Base-by-base conservation (phyloP, 306 rosid species). In the Quercus parvula region DNA sequence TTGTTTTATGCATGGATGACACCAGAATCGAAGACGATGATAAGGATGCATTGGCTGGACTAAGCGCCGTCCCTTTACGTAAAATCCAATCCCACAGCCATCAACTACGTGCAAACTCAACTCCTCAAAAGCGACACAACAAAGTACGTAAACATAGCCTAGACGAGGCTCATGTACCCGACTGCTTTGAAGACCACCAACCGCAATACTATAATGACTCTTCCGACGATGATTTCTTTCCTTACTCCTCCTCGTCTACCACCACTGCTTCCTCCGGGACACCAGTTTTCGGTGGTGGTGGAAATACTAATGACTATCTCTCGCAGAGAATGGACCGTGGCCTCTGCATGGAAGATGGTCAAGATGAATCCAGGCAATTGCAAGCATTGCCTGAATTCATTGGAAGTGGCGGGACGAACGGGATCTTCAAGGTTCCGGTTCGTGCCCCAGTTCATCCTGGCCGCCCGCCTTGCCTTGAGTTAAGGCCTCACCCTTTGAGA, bases 31-130 rank as follows among this genome's bases (percentile, higher is more conserved):
- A 89, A 19, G 99, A 96, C 9, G 98, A 90, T 17, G 97, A 88
- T 1, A 86, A 70, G 78, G 94, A 92, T 10, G 89, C 89, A 18
- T 71, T 88, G 79, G 88, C 92, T 1, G 89, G 91, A 20, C 22
- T 92, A 58, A 82, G 77, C 77, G 12, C 85, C 17, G 87, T 81
- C 24, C 97, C 94, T 25, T 88, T 86, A 38, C 91, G 94, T 52
- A 95, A 93, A 77, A 81, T 90, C n/a, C 98, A 92, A 12, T 95
- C 98, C 1, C 90, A 91, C 75, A 92, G 97, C 89, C 99, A 95
- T 17, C 99, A 92, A 57, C 88, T 90, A 6, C 90, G 90, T 6
- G 86, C 77, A 71, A 2, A 88, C 56, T 73, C 92, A 75, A 85
- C 1, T 41, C 46, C 46, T 41, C 85, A 78, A 35, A 92, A 92